Evolutionary conservation across 2,329 filamentous ascomycete species (phyloP).

Genomic region (Berkeleyomyces rouxiae): DNA sequence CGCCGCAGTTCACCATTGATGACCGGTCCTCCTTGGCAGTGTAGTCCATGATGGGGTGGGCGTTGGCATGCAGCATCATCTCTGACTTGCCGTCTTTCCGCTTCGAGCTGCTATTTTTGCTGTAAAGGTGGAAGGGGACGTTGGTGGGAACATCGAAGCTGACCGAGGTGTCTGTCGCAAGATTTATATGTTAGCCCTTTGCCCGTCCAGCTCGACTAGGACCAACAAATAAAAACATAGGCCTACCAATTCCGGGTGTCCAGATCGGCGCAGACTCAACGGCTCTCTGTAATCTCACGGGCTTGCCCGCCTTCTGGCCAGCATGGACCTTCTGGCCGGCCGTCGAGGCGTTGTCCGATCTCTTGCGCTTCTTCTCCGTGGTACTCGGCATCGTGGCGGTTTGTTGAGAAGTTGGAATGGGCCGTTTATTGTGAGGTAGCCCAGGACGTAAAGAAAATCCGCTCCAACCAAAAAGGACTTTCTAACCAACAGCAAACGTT

Average conservation of each 20-base stretch:
- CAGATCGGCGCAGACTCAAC: slow-evolving; percentile 3
- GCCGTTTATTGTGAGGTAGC: neutral
- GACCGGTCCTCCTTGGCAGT: slow-evolving; percentile 29
- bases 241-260: slow-evolving; percentile 11
- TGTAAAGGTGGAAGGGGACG: slow-evolving; percentile 32
- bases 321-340: slow-evolving; percentile 15
- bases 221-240: neutral
- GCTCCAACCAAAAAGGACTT: too few relatives aligned
- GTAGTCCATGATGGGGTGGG: slow-evolving; percentile 42
- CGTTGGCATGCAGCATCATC: slow-evolving; percentile 40
- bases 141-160: slow-evolving; percentile 23
- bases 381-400: slow-evolving; percentile 24
- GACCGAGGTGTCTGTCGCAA: slow-evolving; percentile 20
- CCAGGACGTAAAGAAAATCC: neutral
- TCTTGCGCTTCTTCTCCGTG: slow-evolving; percentile 36
- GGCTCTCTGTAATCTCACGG: slow-evolving; percentile 27
- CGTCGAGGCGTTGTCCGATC: slow-evolving; percentile 16
- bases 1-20: slow-evolving; percentile 20
- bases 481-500: neutral
- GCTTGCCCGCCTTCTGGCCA: slow-evolving; percentile 24
- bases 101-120: slow-evolving; percentile 20
- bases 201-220: too few relatives aligned
- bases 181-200: slow-evolving; percentile 1
- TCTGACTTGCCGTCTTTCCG: slow-evolving; percentile 27
- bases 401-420: neutral